Conservation (phyloP, 768 basidiomycete species). For the Auricularia sp. region DNA sequence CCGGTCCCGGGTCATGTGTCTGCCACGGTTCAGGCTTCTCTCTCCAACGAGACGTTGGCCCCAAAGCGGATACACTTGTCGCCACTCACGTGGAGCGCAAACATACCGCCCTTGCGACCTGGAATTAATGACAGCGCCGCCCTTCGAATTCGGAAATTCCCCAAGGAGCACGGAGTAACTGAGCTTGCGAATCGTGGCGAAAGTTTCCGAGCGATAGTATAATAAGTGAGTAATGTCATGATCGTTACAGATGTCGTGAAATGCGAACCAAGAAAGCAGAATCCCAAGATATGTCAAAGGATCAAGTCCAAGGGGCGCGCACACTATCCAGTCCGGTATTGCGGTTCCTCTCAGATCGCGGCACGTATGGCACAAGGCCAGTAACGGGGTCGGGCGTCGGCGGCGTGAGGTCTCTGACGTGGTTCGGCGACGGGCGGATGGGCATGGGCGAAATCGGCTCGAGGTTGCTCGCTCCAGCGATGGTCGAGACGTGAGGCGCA, state of each 20-base stretch:
- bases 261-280: neutral
- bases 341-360: neutral
- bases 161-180: too few species aligned
- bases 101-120: too few species aligned
- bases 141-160: too few species aligned
- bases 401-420: neutral
- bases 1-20: too few species aligned
- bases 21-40: too few species aligned
- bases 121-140: too few species aligned
- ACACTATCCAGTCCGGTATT: neutral
- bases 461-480: neutral
- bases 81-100: too few species aligned
- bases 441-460: neutral
- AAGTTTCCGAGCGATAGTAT: neutral
- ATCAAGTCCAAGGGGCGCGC: neutral
- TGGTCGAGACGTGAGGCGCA: neutral
- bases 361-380: neutral
- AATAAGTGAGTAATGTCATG: neutral
- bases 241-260: neutral
- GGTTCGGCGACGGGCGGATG: neutral
- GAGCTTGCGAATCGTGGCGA: too few species aligned
- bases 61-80: too few species aligned
- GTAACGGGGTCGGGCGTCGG: neutral
- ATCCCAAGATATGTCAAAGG: neutral
- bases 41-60: too few species aligned